These are phyloP conservation scores for Ulvella scutata DNA, from an alignment of 139 green algal genomes.

Conservation along the genomic window DNA sequence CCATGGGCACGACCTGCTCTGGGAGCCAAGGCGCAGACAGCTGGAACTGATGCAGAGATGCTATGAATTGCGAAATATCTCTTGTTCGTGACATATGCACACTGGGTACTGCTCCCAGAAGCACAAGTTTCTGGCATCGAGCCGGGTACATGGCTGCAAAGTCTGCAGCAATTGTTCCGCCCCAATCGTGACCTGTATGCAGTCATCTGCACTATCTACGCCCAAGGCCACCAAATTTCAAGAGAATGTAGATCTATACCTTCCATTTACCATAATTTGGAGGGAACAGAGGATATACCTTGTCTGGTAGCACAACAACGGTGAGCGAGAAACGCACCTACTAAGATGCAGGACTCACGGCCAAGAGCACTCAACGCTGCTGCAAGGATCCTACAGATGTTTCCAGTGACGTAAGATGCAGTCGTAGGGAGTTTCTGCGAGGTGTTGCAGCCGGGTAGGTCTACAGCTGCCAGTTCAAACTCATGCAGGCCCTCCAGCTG, in stretches of 20 bases:
- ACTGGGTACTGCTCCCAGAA: conserved; percentile 15
- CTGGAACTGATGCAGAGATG: background rate
- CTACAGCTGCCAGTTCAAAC: conserved; percentile 41
- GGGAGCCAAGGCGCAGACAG: background rate
- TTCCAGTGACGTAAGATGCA: background rate
- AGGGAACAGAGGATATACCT: background rate
- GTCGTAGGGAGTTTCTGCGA: conserved; percentile 20
- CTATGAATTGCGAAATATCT: background rate
- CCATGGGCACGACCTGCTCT: conserved; percentile 4
- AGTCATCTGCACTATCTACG: background rate
- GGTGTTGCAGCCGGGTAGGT: conserved; percentile 36
- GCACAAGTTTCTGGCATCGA: conserved; percentile 9
- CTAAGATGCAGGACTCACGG: background rate
- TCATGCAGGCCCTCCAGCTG: conserved; percentile 18
- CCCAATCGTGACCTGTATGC: conserved; percentile 2
- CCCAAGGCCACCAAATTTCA: background rate
- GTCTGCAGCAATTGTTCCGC: conserved; percentile 23
- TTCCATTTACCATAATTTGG: background rate
- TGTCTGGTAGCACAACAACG: background rate
- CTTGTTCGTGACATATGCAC: background rate
- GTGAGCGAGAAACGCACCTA: background rate
- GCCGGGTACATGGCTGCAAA: conserved; percentile 19
- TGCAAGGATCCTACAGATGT: background rate
- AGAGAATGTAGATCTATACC: background rate
- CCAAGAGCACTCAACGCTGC: background rate